These are phyloP conservation scores for Russula sp. DNA, from an alignment of 768 basidiomycete species.

Conservation along the genomic window DNA sequence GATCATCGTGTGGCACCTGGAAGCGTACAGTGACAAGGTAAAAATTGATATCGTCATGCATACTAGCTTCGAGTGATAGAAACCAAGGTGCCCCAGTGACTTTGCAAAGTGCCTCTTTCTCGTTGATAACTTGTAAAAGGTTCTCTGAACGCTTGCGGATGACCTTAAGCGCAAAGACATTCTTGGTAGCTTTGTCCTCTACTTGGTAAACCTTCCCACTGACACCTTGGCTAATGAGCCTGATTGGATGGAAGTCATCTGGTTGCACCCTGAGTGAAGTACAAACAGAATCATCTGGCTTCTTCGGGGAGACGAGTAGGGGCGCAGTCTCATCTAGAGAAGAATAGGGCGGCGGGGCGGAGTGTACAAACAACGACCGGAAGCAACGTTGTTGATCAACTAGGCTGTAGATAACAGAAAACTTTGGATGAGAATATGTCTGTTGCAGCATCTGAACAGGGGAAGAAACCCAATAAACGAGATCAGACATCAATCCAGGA, in stretches of 20 bases:
- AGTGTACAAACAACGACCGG: neutral
- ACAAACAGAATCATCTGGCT: neutral
- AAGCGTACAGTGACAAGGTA: constrained; percentile 19
- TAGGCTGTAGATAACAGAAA: neutral
- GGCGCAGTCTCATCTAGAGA: constrained; percentile 10
- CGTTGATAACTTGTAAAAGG: constrained; percentile 3
- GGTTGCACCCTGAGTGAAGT: neutral
- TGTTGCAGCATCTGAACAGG: constrained; percentile 1
- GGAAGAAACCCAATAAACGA: neutral
- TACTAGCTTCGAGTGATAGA: constrained; percentile 19
- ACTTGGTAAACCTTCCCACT: constrained; percentile 19
- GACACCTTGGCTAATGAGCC: constrained; percentile 16
- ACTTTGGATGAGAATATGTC: neutral
- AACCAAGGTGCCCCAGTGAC: constrained; percentile 12
- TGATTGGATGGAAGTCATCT: constrained; percentile 13
- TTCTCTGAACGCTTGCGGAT: constrained; percentile 15
- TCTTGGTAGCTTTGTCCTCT: constrained; percentile 12
- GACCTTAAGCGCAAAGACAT: constrained; percentile 15
- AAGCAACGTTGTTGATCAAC: neutral
- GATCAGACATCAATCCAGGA: constrained; percentile 3
- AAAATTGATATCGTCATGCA: constrained; percentile 20
- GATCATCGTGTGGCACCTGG: neutral
- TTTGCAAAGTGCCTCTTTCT: constrained; percentile 15
- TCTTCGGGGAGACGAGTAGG: neutral
- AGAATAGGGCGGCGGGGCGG: neutral